These are phyloP conservation scores for Phragmites australis DNA, from an alignment of 176 grass and related monocot genomes.

Conservation along the genomic window DNA sequence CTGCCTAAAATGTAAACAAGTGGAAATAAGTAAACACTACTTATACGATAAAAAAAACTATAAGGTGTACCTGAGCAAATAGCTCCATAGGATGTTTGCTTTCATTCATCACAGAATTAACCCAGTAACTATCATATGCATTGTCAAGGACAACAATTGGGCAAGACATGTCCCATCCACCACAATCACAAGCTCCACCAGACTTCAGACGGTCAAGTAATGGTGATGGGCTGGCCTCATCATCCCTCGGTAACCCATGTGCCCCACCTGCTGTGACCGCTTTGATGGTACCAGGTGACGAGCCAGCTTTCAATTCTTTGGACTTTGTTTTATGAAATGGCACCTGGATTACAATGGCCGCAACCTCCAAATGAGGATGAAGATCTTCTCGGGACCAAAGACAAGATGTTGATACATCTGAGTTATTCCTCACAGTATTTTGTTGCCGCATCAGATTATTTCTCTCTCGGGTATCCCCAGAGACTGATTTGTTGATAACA, in stretches of 20 bases:
- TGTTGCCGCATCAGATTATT: slow-evolving; percentile 49
- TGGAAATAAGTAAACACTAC: neutral
- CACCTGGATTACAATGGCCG: slow-evolving; percentile 63
- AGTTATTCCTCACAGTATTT: slow-evolving; percentile 42
- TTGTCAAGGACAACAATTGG: slow-evolving; percentile 83
- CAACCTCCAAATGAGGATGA: slow-evolving; percentile 83
- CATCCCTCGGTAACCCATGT: slow-evolving; percentile 71
- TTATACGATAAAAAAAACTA: slow-evolving; percentile 1
- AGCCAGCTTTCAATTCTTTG: slow-evolving; percentile 46
- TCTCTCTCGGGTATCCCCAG: slow-evolving; percentile 41
- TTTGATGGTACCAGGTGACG: slow-evolving; percentile 44
- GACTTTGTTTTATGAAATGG: slow-evolving; percentile 69
- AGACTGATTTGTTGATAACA: slow-evolving; percentile 36
- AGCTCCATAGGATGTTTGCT: slow-evolving; percentile 61
- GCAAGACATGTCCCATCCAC: slow-evolving; percentile 98
- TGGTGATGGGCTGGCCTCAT: slow-evolving; percentile 66
- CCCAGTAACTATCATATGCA: slow-evolving; percentile 54
- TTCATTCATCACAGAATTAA: slow-evolving; percentile 50
- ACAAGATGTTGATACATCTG: slow-evolving; percentile 55
- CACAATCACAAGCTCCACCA: slow-evolving; percentile 89
- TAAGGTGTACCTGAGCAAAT: slow-evolving; percentile 68
- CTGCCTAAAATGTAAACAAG: neutral
- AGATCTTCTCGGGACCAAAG: slow-evolving; percentile 79
- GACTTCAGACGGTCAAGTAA: slow-evolving; percentile 83
- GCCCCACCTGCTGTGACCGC: slow-evolving; percentile 67